Evolutionary conservation across 345 rosid species (phyloP), one percentile per base, ranked within the genome.

Genomic region (Linum trigynum): DNA sequence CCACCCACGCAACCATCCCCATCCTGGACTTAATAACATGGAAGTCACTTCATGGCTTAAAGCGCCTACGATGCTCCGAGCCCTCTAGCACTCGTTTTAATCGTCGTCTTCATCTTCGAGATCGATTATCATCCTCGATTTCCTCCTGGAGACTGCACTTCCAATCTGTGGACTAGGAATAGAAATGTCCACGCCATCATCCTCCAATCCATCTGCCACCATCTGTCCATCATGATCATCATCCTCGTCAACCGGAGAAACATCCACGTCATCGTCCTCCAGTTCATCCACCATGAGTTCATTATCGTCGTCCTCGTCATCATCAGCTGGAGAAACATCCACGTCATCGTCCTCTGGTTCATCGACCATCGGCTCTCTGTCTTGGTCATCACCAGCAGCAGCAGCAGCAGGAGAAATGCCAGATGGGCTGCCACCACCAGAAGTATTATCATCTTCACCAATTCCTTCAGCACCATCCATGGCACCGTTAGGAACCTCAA

Each of bases 111-210:
- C 90, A 42, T 84, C 91, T 42, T 82, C 87, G 8, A 16, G 57
- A 71, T 86, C 96, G 62, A 86, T 63, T 39, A 85, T 81, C 80
- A 88, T 78, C 76, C 86, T 83, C 78, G 78, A 2, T 65, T 81
- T 86, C 71, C 94, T 83, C 66, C 83, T 80, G 60, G 65, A 62
- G 40, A 69, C 68, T 45, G 83, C 71, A 65, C 73, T 74, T 66
- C 64, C 65, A 3, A 65, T 23, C 37, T 69, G 45, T 9, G 64
- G 72, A 39, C 5, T 67, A 14, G 72, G 11, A 32, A 67, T 55
- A n/a, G 42, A 66, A 45, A 71, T 84, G 35, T 74, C 86, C 62
- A 48, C 53, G 53, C 55, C 81, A 55, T 65, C 72, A 66, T 82
- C 85, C 58, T 72, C 90, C 71, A 85, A 65, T 60, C 79, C 80